These are phyloP conservation scores for Auriscalpium vulgare DNA, from an alignment of 768 basidiomycete genomes.

Conservation along the genomic window DNA sequence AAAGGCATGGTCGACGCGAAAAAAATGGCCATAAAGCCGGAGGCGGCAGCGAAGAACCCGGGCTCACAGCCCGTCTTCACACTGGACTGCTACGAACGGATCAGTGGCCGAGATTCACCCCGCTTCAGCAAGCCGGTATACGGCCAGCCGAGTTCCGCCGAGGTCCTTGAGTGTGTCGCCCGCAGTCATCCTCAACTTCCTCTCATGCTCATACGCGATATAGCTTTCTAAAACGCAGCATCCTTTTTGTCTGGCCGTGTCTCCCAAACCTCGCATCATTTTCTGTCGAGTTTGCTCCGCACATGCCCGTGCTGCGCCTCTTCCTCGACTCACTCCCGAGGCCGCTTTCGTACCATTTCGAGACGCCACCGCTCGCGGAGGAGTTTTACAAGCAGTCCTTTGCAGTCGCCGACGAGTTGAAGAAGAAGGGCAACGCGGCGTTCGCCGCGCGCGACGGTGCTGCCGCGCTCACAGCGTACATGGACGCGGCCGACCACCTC, in stretches of 20 bases:
- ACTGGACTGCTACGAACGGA: no score
- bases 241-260: background rate
- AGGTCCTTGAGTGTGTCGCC: no score
- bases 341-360: conserved; percentile 28
- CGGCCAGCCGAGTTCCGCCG: no score
- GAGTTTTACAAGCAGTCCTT: background rate
- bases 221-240: no score
- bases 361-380: conserved; percentile 14
- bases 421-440: background rate
- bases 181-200: no score
- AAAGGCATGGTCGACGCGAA: no score
- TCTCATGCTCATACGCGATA: no score
- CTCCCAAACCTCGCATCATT: conserved; percentile 25
- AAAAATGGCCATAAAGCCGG: no score
- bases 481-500: background rate
- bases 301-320: conserved; percentile 21
- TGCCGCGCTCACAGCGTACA: background rate
- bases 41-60: no score
- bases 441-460: background rate
- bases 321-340: conserved; percentile 32
- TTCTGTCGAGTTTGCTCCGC: conserved; percentile 24
- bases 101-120: no score
- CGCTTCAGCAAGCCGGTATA: no score
- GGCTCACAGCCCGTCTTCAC: no score
- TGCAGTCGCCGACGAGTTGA: background rate